Base-by-base conservation (phyloP, 2,329 filamentous ascomycete genomes). In the Neonectria magnoliae region DNA sequence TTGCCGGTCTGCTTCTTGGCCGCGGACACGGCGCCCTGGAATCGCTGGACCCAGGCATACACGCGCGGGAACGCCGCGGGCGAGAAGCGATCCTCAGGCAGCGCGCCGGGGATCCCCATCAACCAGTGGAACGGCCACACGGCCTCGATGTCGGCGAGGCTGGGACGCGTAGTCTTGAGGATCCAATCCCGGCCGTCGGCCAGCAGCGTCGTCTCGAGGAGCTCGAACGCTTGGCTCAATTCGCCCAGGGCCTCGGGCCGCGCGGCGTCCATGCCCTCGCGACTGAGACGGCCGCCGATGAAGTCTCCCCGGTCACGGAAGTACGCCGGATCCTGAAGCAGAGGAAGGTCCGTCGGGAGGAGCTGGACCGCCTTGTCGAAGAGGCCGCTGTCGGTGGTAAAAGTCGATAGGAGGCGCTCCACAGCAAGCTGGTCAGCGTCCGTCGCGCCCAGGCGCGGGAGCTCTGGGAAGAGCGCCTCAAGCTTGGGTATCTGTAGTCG, bases 111-210 rank as follows among this genome's bases (percentile, higher is more conserved):
- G 51, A 92, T 79, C 11, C 77, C 79, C 3, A 78, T 75, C 2
- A 92, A 77, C 91, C 91, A 93, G 76, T 90, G 85, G 68, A 93
- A 84, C 0, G 86, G 83, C 89, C 88, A 93, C 13, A 91, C 79
- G 47, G 85, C 88, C 78, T 93, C 88, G 64, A 93, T 88, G 75
- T 94, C 91, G 4, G 87, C 89, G 66, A 92, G 76, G 1, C 81
- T 83, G 1, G 88, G 87, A 18, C 76, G 76, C 3, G 82, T 72
- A 1, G 83, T 85, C 11, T 80, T 82, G 13, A 90, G 77, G 9
- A 93, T 78, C 90, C 90, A 93, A 3, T 84, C 75, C 59, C 90
- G 82, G n/a, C 87, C 89, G 77, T 93, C 90, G 1, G 82, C 85
- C 5, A 94, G 80, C 58, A 93, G 75, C 0, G 84, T 86, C 2